Evolutionary conservation across 2,329 filamentous ascomycete species (phyloP).

Genomic region (Trichoderma koningiopsis): DNA sequence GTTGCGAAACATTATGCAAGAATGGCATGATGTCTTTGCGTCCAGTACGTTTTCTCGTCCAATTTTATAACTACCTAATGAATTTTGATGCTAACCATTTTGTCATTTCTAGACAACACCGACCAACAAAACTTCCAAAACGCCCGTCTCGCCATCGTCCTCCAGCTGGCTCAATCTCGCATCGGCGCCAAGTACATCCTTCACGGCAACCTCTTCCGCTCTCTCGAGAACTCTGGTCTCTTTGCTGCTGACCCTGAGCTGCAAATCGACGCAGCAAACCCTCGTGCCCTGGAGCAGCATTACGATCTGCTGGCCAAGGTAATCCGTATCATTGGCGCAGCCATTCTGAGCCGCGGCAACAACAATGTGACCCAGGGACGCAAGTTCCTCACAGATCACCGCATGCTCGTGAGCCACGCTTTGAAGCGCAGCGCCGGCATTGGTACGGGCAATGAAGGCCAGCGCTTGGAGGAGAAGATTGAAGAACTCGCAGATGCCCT

Average conservation of each 20-base stretch:
- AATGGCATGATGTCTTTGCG: constrained; percentile 62
- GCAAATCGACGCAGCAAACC: constrained; percentile 73
- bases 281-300: constrained; percentile 73
- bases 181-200: constrained; percentile 85
- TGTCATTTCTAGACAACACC: constrained; percentile 39
- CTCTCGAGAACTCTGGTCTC: constrained; percentile 78
- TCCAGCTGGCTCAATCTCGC: constrained; percentile 81
- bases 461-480: constrained; percentile 60
- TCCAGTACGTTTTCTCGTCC: constrained; percentile 48
- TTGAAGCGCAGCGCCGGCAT: constrained; percentile 89
- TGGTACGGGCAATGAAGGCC: constrained; percentile 49
- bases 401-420: constrained; percentile 81
- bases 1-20: constrained; percentile 73
- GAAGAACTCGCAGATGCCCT: constrained; percentile 82
- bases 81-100: background rate
- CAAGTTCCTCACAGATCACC: constrained; percentile 78
- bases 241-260: constrained; percentile 92
- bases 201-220: constrained; percentile 82
- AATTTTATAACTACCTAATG: no score
- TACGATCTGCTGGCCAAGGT: constrained; percentile 81
- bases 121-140: constrained; percentile 59
- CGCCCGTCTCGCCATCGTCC: constrained; percentile 77
- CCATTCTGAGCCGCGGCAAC: constrained; percentile 76
- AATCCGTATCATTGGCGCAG: constrained; percentile 78
- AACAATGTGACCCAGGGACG: constrained; percentile 82